Conservation (phyloP, 1,284 basidiomycete genomes). For the Malassezia equina region DNA sequence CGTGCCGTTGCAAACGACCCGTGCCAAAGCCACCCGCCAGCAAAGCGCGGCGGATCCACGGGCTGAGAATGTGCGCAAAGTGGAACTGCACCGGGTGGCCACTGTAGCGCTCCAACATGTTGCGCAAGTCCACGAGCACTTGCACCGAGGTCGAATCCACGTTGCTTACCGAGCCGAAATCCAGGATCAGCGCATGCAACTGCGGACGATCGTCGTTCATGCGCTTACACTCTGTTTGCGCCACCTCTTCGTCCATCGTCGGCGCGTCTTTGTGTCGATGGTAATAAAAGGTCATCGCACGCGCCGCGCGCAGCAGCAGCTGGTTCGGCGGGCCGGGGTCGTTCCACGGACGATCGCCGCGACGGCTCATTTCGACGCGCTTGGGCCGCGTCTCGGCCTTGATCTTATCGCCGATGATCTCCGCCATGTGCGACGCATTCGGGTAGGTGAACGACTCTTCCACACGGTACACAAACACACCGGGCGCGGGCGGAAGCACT, state of each 20-base stretch:
- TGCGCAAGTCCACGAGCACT: constrained; percentile 75
- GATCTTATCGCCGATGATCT: constrained; percentile 68
- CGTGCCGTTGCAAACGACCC: constrained; percentile 15
- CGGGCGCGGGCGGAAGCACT: constrained; percentile 69
- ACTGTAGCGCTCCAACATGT: constrained; percentile 76
- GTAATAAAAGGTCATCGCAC: constrained; percentile 23
- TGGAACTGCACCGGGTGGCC: constrained; percentile 72
- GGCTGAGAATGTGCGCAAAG: constrained; percentile 76
- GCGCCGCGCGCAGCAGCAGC: constrained; percentile 20
- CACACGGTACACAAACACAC: constrained; percentile 82
- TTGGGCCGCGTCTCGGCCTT: constrained; percentile 68
- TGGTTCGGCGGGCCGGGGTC: constrained; percentile 56
- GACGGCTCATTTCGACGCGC: constrained; percentile 2
- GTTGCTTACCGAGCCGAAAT: constrained; percentile 68
- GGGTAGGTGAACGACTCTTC: constrained; percentile 91
- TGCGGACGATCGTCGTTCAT: constrained; percentile 56
- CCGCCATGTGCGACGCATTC: constrained; percentile 71
- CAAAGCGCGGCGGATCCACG: constrained; percentile 65
- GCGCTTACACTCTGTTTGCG: constrained; percentile 45
- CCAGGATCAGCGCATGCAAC: constrained; percentile 76
- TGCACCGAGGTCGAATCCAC: constrained; percentile 73
- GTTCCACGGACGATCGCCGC: constrained; percentile 79
- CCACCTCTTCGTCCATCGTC: constrained; percentile 2
- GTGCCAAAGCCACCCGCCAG: constrained; percentile 34
- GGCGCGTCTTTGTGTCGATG: constrained; percentile 15